A percentile compares a stretch with the other conserved stretches of the same genome.
Evolutionary conservation across 106 monocot species (phyloP).

Genomic region (Acorus gramineus): DNA sequence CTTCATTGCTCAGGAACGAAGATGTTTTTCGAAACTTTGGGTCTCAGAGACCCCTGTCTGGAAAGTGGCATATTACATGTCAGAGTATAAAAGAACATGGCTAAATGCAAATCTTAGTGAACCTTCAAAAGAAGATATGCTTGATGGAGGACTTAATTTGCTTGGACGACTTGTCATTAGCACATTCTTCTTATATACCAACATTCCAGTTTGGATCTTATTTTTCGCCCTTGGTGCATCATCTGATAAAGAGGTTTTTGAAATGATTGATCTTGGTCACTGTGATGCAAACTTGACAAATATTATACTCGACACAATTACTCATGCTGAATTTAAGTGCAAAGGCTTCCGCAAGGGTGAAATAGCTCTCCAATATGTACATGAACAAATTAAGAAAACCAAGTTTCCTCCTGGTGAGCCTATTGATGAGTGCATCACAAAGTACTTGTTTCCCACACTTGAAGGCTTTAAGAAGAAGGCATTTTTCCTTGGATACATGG

Average conservation of each 20-base stretch:
- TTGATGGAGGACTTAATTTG: conserved; percentile 11
- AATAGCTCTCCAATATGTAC: conserved; percentile 53
- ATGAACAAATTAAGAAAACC: conserved; percentile 36
- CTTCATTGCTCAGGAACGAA: conserved; percentile 85
- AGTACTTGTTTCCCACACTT: conserved; percentile 60
- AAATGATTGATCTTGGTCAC: conserved; percentile 68
- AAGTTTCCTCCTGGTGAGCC: conserved; percentile 77
- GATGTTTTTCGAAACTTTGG: conserved; percentile 71
- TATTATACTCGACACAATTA: conserved; percentile 60
- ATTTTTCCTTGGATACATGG: conserved; percentile 80
- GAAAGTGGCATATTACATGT: conserved; percentile 35
- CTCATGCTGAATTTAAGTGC: conserved; percentile 49
- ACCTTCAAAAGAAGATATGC: conserved; percentile 29
- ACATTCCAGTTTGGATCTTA: conserved; percentile 74
- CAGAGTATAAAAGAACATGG: conserved; percentile 44
- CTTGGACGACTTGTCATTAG: conserved; percentile 25
- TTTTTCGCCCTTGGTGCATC: conserved; percentile 87
- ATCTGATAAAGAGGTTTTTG: conserved; percentile 79
- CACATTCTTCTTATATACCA: conserved; percentile 55
- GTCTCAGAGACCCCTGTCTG: conserved; percentile 53
- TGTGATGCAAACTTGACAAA: conserved; percentile 35
- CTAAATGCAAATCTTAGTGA: conserved; percentile 58
- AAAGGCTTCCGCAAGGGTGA: conserved; percentile 43
- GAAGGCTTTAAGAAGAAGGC: conserved; percentile 51
- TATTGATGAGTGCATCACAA: conserved; percentile 63